Base-by-base conservation (phyloP, 2,329 filamentous ascomycete genomes). In the Penicillium brasilianum region DNA sequence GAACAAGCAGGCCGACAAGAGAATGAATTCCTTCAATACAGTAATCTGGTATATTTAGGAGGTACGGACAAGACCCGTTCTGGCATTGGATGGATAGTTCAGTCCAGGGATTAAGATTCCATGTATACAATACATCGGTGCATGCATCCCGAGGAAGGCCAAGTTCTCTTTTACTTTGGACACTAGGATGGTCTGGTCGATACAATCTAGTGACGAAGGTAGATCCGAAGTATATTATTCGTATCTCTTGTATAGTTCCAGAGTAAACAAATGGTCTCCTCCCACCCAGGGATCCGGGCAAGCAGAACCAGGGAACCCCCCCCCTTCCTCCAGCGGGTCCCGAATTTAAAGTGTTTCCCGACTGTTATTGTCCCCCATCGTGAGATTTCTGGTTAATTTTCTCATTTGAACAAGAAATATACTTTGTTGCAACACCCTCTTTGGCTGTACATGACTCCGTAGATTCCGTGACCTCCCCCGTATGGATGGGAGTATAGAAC, bases 241-340 rank as follows among this genome's bases (percentile, higher is more conserved):
- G 25, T 28, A 28, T 28, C 25, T 28, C 25, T 28, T 28, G 25
- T 28, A 28, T 28, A 28, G 25, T 28, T 28, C 25, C 3, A 3
- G 37, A 20, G 39, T 48, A 48, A 48, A 48, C 44, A 48, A 30
- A 48, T 28, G 44, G n/a, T 14, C 22, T 34, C 44, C 43, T 28
- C 37, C 37, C 44, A 48, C 28, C 46, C 46, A 50, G 41, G 43
- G 53, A 48, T 22, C 53, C 53, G 41, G 37, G 25, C 18, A 41
- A 14, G 9, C 9, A 18, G 51, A 65, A 63, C 63, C 60, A 65
- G 59, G 59, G 61, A 60, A 55, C 39, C 56, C 53, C 60, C 43
- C n/a, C n/a, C n/a, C n/a, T n/a, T n/a, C n/a, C 16, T 44, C 51
- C 37, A 64, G 65, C 62, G 63, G 65, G 67, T 64, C 50, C 63